A percentile compares a stretch with the other conserved stretches of the same genome.
These are phyloP conservation scores for Datisca glomerata DNA, from an alignment of 306 rosid species.

Conservation along the genomic window DNA sequence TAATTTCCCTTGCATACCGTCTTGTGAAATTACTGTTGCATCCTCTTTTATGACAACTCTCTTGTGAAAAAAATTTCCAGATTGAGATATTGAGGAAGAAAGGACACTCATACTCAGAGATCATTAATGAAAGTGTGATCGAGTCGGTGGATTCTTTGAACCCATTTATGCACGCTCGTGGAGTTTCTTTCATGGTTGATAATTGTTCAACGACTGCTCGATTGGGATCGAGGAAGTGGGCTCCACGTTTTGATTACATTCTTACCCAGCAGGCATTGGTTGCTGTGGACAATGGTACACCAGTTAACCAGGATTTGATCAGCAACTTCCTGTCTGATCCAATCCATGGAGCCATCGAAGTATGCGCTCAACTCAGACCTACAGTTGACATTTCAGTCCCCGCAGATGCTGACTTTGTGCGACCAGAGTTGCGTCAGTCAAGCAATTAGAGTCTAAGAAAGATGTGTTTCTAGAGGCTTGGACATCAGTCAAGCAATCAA, in stretches of 20 bases:
- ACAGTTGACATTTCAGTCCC: conserved; percentile 86
- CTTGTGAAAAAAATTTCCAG: conserved; percentile 26
- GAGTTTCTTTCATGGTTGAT: conserved; percentile 97
- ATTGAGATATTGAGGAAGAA: conserved; percentile 92
- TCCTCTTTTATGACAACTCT: neutral
- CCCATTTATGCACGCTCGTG: conserved; percentile 99
- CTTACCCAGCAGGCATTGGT: conserved; percentile 93
- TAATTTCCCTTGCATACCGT: neutral
- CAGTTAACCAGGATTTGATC: conserved; percentile 66
- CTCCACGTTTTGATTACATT: conserved; percentile 83
- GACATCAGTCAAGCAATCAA: neutral
- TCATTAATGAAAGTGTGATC: conserved; percentile 90
- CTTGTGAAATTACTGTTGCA: neutral
- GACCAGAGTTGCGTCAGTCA: conserved; percentile 84
- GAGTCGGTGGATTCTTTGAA: conserved; percentile 93
- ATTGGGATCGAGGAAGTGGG: conserved; percentile 99
- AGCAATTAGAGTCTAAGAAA: conserved; percentile 25
- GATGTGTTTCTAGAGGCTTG: neutral
- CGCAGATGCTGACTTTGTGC: conserved; percentile 83
- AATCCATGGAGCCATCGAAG: conserved; percentile 84
- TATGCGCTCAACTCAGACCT: conserved; percentile 89
- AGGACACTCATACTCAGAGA: conserved; percentile 94
- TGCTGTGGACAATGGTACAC: conserved; percentile 58
- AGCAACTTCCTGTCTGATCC: conserved; percentile 92
- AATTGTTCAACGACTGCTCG: conserved; percentile 97